A percentile compares a stretch with the other conserved stretches of the same genome.
Conservation (phyloP, 164 flowering plant genomes). For the Sextonia rubra region DNA sequence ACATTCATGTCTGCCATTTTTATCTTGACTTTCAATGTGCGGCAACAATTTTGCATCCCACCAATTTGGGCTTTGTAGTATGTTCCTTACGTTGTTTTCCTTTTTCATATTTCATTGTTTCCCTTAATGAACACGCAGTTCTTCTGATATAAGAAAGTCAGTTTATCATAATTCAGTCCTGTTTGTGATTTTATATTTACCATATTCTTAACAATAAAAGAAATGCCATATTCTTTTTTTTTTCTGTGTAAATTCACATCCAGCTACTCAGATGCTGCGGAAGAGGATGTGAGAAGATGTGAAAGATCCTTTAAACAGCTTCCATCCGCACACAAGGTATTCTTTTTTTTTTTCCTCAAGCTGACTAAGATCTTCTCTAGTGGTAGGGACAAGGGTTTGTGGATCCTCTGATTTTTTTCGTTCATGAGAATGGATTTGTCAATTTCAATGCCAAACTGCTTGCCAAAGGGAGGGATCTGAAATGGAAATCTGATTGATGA, state of each 20-base stretch:
- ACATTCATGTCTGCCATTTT: not conserved
- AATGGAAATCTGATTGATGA: too few relatives aligned
- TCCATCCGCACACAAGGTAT: constrained; percentile 77
- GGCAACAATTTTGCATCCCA: not conserved
- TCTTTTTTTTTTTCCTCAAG: not conserved
- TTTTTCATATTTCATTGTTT: not conserved
- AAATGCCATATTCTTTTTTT: not conserved
- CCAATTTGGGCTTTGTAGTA: not conserved
- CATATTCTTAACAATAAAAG: not conserved
- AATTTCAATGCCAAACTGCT: too few relatives aligned
- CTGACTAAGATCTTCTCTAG: not conserved
- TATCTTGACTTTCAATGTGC: not conserved
- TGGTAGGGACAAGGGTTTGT: not conserved
- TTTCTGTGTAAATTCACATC: constrained; percentile 2
- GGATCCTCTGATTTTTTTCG: not conserved
- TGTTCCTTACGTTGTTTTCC: not conserved
- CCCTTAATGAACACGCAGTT: too few relatives aligned
- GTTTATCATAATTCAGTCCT: too few relatives aligned
- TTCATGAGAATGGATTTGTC: too few relatives aligned
- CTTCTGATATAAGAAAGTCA: too few relatives aligned
- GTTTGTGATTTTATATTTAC: not conserved
- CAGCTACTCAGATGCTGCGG: constrained; percentile 91
- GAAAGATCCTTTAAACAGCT: constrained; percentile 74
- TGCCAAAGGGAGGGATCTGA: too few relatives aligned
- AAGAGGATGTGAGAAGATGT: constrained; percentile 70